Evolutionary conservation across 805 yeast genomes (phyloP), one percentile per base, ranked within the genome.

Genomic region (Saccharomycopsis amapae): DNA sequence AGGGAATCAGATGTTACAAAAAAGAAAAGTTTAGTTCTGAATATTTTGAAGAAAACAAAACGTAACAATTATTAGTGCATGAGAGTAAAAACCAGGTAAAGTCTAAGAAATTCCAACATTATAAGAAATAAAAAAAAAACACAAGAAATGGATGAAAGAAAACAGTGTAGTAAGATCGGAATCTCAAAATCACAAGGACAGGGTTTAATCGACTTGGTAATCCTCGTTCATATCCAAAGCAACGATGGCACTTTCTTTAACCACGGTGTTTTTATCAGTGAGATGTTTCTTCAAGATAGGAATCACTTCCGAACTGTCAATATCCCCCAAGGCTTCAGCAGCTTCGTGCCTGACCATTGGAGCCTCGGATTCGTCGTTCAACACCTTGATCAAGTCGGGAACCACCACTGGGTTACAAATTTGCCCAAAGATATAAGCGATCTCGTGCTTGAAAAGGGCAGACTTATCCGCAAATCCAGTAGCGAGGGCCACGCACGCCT

Each of bases 281-380:
- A 89, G 73, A 63, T 85, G 85, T 38, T 79, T 69, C 62, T 84
- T 75, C 59, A 94, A 76, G 30, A 93, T 82, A 13, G 97, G 96
- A 54, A 90, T 72, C 32, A 90, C 95, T 49, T 90, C 97, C 58
- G 86, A 96, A 7, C 97, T 86, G 23, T 96, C 97, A 62, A 93
- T 93, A 24, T 95, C 78, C 23, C 98, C 98, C 57, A 94, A 73
- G 22, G 98, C 98, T 68, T 93, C 99, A 22, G 97, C 98, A 48
- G 97, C 98, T 69, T 93, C 99, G 62, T 93, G 99, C 68, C 99
- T 83, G 28, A 94, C 98, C 99, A 93, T 93, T 53, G 94, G 95
- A 44, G 95, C 97, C 69, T 93, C 96, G 13, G 66, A 60, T 49
- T 72, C 76, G 63, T 85, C 78, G 56, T 79, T 79, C 56, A 94